Evolutionary conservation across 768 basidiomycete genomes (phyloP).

Genomic region (Russula sp.): DNA sequence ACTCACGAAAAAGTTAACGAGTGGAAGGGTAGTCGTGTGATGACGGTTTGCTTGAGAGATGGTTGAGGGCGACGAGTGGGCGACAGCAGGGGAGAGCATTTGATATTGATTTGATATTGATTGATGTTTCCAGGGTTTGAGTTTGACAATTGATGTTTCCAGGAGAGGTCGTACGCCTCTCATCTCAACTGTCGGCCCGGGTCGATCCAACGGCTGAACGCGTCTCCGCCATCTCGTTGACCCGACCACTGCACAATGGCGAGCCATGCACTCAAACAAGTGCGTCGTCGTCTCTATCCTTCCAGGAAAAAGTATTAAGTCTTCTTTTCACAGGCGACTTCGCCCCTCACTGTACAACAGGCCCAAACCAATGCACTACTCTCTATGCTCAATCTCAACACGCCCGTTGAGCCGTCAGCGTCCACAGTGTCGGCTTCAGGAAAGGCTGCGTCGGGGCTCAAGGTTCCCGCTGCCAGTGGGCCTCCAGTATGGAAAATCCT

Average conservation of each 20-base stretch:
- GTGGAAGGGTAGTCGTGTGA: constrained; percentile 3
- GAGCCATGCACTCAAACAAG: constrained; percentile 47
- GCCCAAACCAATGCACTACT: constrained; percentile 84
- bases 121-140: too few relatives aligned
- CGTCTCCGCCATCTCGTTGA: background rate
- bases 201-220: background rate
- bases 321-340: constrained; percentile 36
- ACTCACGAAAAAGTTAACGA: constrained; percentile 17
- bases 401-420: constrained; percentile 46
- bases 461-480: constrained; percentile 51
- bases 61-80: background rate
- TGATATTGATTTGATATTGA: too few relatives aligned
- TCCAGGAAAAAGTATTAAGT: background rate
- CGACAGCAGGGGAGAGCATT: background rate
- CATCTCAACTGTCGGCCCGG: background rate
- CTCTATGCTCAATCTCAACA: constrained; percentile 82
- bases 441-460: constrained; percentile 42
- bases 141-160: background rate
- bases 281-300: constrained; percentile 30
- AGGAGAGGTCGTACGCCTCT: background rate
- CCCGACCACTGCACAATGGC: constrained; percentile 41
- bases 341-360: constrained; percentile 72
- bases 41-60: background rate
- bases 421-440: constrained; percentile 39
- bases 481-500: constrained; percentile 96